A percentile compares a stretch with the other conserved stretches of the same genome.
Evolutionary conservation across 176 grass and related monocot genomes (phyloP).

Genomic region (Triticum dicoccoides): DNA sequence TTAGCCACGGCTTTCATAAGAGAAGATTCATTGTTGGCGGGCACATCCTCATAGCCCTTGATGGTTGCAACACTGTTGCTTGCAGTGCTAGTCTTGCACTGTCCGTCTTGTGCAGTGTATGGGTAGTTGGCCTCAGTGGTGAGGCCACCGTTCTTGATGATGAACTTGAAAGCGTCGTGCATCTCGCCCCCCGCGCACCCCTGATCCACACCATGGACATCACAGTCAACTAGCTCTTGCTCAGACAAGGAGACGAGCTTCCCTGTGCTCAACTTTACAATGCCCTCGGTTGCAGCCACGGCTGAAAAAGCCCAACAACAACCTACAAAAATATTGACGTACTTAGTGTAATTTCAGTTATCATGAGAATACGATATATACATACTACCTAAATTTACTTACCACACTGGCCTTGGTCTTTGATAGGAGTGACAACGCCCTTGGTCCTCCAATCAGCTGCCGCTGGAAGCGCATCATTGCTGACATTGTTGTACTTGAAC

Average conservation of each 20-base stretch:
- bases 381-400: neutral
- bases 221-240: neutral
- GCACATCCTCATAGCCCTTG: neutral
- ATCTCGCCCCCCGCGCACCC: neutral
- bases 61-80: neutral
- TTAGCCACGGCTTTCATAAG: neutral
- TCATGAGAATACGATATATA: neutral
- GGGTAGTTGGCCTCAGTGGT: neutral
- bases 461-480: neutral
- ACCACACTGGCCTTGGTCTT: neutral
- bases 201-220: neutral
- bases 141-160: neutral
- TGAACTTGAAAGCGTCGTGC: neutral
- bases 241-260: neutral
- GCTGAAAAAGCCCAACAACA: neutral
- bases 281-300: neutral
- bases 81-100: neutral
- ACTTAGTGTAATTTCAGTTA: neutral
- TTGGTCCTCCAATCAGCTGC: neutral
- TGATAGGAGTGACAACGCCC: neutral
- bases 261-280: neutral
- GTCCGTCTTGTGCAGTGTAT: neutral
- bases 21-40: neutral
- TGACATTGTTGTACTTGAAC: neutral
- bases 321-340: neutral